Percentiles rank a stretch among this genome's conserved stretches.
phyloP scores from a whole-genome alignment of 1,139 yeast species.

The Pichia sp. region DNA sequence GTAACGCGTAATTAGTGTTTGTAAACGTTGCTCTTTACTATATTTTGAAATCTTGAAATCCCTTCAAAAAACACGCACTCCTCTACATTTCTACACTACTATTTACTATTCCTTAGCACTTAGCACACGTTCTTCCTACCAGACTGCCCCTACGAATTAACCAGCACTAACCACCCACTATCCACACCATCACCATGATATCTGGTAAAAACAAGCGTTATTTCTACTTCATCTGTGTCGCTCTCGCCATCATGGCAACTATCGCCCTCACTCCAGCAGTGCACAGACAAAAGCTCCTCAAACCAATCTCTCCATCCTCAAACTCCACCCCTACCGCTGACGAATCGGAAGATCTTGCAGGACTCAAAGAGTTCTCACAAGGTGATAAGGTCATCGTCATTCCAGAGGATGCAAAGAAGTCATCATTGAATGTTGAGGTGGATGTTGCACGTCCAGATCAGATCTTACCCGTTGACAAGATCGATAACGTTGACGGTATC shows the following conservation, averaged over 20 bases:
- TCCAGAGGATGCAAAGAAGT: constrained; percentile 6
- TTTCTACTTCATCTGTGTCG: constrained; percentile 6
- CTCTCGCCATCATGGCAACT: constrained; percentile 8
- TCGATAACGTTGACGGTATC: background rate
- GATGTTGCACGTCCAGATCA: constrained; percentile 6
- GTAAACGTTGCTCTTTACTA: too few relatives aligned
- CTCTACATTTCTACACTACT: too few relatives aligned
- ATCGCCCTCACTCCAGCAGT: constrained; percentile 10
- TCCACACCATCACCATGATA: constrained; percentile 3
- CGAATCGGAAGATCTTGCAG: background rate
- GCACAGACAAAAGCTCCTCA: constrained; percentile 4
- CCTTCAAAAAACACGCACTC: too few relatives aligned
- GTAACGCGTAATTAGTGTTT: too few relatives aligned
- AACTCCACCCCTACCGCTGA: constrained; percentile 2
- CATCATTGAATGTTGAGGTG: constrained; percentile 4
- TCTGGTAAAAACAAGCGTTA: constrained; percentile 7
- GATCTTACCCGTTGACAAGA: constrained; percentile 6
- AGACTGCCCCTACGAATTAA: too few relatives aligned
- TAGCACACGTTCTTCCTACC: too few relatives aligned
- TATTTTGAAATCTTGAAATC: too few relatives aligned
- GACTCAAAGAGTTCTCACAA: constrained; percentile 3
- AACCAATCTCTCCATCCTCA: constrained; percentile 4
- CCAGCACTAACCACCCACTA: background rate
- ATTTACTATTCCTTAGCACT: background rate
- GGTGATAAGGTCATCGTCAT: constrained; percentile 10